Percentiles rank a stretch among this genome's conserved stretches.
These are phyloP conservation scores for Lipomyces yamadae DNA, from an alignment of 805 yeast genomes.

Conservation along the genomic window DNA sequence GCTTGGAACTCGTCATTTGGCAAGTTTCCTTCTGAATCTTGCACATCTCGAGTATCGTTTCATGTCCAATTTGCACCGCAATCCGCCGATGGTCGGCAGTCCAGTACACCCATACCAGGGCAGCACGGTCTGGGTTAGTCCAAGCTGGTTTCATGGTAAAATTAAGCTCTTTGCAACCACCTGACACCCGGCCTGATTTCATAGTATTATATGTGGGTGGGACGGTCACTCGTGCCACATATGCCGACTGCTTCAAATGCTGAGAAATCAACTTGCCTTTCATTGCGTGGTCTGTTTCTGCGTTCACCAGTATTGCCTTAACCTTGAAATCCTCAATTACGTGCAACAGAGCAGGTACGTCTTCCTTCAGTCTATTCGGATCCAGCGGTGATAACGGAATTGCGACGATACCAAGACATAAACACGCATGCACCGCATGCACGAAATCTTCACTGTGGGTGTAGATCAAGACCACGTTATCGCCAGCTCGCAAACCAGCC, in stretches of 20 bases:
- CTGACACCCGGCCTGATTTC: constrained; percentile 53
- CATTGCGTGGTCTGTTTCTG: constrained; percentile 70
- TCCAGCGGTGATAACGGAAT: constrained; percentile 78
- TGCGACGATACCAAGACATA: constrained; percentile 77
- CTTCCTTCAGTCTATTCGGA: constrained; percentile 69
- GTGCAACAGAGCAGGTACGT: constrained; percentile 65
- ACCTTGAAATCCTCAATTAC: constrained; percentile 74
- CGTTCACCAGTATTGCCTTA: constrained; percentile 73
- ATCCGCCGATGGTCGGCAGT: constrained; percentile 72
- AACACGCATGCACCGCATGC: constrained; percentile 83
- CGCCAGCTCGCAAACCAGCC: constrained; percentile 66
- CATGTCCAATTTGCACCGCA: constrained; percentile 62
- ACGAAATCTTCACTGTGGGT: constrained; percentile 86
- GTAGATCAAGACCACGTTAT: constrained; percentile 77
- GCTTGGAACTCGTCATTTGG: constrained; percentile 70
- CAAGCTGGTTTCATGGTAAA: constrained; percentile 39
- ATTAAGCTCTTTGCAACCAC: constrained; percentile 40
- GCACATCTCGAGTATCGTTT: constrained; percentile 73
- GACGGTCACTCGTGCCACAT: constrained; percentile 43
- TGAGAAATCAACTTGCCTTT: constrained; percentile 70
- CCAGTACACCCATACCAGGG: constrained; percentile 70
- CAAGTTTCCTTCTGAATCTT: constrained; percentile 92
- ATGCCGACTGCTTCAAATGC: constrained; percentile 55
- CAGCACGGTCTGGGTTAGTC: constrained; percentile 52
- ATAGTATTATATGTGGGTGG: constrained; percentile 70